Base-by-base conservation (phyloP, 179 eudicot genomes). In the Camellia oleifera region DNA sequence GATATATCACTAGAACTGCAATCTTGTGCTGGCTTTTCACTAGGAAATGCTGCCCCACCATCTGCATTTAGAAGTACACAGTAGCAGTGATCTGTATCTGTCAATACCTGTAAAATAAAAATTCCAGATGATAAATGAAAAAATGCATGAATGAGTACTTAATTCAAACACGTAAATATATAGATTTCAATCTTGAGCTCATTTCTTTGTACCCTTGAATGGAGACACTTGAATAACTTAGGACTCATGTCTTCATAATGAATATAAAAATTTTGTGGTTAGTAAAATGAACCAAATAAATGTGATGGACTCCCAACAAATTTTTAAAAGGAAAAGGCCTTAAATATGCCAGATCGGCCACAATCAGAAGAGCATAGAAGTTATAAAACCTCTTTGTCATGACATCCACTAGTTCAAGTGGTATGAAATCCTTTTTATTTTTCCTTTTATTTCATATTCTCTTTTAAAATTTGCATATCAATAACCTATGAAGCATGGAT, bases 21-120 rank as follows among this genome's bases (percentile, higher is more conserved):
- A 81, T 81, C 83, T 70, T 81, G 81, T 78, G 68, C 86, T 74
- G 74, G 32, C n/a, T 74, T 85, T 70, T 92, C 91, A 85, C 61
- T 78, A 53, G 99, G 98, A 89, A 93, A 94, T 72, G 97, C 97
- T 78, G 97, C 97, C 78, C 98, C 99, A 79, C 84, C 92, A 80
- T 91, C 90, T 71, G 97, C 97, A 89, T 95, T 90, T 66, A 95
- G 93, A 81, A 95, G 88, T 40, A 95, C 99, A 85, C 99, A 95
- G 80, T 91, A 95, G 84, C 99, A 95, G 79, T 95, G 99, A 77
- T 95, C 95, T 54, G 89, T 80, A 76, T 93, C 98, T 14, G 97
- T 91, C 86, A 95, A 87, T 82, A 95, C 99, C 99, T 95, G 89
- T 42, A 85, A 72, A 80, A 71, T 3, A 77, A 65, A 6, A 76